Percentiles rank a stretch among this genome's conserved stretches.
Evolutionary conservation across 2,329 filamentous ascomycete species (phyloP).

Genomic region (Dryadomyces quercus-mongolicae): DNA sequence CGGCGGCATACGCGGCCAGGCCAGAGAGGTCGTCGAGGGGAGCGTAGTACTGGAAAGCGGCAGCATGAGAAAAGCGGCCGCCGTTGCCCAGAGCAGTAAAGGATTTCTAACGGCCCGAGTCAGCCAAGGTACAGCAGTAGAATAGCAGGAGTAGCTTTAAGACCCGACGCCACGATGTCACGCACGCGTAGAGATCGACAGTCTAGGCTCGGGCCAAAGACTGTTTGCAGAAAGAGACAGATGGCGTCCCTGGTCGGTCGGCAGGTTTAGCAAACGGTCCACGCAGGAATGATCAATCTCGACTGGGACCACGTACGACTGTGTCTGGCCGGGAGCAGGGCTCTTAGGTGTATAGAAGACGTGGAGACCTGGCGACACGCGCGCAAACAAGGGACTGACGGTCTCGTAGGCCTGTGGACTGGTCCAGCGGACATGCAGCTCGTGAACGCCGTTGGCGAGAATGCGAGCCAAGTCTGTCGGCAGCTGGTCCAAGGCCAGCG

Average conservation of each 20-base stretch:
- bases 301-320: neutral
- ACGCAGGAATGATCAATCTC: neutral
- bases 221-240: constrained; percentile 44
- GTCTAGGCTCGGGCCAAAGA: constrained; percentile 41
- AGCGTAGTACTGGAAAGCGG: constrained; percentile 60
- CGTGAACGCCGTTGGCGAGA: constrained; percentile 47
- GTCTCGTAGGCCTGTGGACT: constrained; percentile 43
- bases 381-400: constrained; percentile 60
- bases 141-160: neutral
- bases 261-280: constrained; percentile 1
- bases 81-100: constrained; percentile 45
- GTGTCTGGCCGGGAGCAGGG: neutral
- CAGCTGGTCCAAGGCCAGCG: constrained; percentile 60
- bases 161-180: neutral
- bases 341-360: constrained; percentile 56
- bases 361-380: constrained; percentile 71
- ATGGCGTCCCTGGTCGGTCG: constrained; percentile 29
- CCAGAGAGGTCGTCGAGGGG: constrained; percentile 42
- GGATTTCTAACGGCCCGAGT: constrained; percentile 29
- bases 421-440: constrained; percentile 74
- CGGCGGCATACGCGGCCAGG: constrained; percentile 40
- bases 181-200: constrained; percentile 38
- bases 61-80: constrained; percentile 46
- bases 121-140: neutral
- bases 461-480: constrained; percentile 51